Evolutionary conservation across 2,329 filamentous ascomycete species (phyloP), one percentile per base, ranked within the genome.

Genomic region (Aaosphaeria arxii): DNA sequence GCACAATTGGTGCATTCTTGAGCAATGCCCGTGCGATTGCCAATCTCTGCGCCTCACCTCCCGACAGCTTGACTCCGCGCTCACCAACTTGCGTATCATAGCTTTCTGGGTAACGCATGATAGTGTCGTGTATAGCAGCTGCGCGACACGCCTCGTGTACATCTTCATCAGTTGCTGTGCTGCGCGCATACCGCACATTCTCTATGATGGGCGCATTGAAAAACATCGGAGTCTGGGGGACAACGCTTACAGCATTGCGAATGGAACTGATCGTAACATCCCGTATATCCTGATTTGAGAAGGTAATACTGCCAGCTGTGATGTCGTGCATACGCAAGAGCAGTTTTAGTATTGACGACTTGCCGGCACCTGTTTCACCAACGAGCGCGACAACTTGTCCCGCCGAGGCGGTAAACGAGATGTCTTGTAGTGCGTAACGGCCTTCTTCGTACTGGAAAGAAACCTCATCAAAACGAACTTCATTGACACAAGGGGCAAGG

Each of bases 21-120:
- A 96, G 83, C n/a, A 96, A 76, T 0, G 91, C 91, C 6, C 91
- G 84, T 3, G 91, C 91, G 66, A 96, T 96, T 44, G 89, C 91
- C 30, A 96, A 85, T 52, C 91, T 87, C 71, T 96, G 91, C 70
- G 95, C 95, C 71, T 96, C 91, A 0, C 91, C 91, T 46, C 91
- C 91, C 2, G 87, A 91, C n/a, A 96, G 75, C 11, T 0, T 69
- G 68, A 13, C 64, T 53, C 51, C 51, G 5, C 44, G 41, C 13
- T 36, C 46, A 30, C 51, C 51, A 9, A 42, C 43, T 11, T 45
- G 42, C 17, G 48, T 52, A 31, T 53, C 46, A 48, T 50, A 9
- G 88, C 89, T 73, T 87, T 88, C 32, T 89, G 39, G 39, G 17
- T n/a, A 41, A 9, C 39, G 11, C 39, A 41, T 41, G 39, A 41